Evolutionary conservation across 208 protist species (phyloP).

Genomic region (Crithidia acanthocephali): DNA sequence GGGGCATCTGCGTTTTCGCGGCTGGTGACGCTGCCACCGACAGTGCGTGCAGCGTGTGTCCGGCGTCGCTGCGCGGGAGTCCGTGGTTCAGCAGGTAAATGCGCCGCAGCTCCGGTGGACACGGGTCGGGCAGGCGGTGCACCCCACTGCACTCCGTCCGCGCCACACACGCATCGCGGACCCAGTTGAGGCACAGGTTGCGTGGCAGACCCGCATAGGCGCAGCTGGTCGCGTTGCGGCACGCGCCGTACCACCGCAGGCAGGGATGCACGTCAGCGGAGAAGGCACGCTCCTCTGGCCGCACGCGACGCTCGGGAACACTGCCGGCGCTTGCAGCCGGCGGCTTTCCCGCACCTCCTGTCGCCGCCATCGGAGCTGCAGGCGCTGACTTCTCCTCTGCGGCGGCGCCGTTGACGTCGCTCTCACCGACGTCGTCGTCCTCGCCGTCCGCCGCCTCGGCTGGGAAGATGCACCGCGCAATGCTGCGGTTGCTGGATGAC

Average conservation of each 20-base stretch:
- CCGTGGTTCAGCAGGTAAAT: conserved; percentile 73
- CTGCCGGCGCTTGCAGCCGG: not conserved
- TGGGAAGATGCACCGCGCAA: conserved; percentile 37
- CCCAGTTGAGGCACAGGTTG: conserved; percentile 84
- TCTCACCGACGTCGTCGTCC: not conserved
- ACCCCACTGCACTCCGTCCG: conserved; percentile 60
- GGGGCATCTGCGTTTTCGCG: no score
- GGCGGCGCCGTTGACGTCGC: not conserved
- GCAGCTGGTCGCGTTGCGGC: conserved; percentile 72
- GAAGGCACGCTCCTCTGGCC: conserved; percentile 47
- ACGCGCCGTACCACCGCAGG: conserved; percentile 73
- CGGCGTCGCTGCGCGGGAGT: conserved; percentile 24
- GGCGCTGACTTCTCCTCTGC: not conserved
- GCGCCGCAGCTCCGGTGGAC: conserved; percentile 46
- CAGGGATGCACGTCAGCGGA: conserved; percentile 63
- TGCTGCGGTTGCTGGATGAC: conserved; percentile 15
- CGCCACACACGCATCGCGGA: conserved; percentile 59
- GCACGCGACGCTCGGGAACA: not conserved
- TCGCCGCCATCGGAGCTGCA: not conserved
- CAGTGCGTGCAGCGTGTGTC: conserved; percentile 3
- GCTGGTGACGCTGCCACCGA: not conserved
- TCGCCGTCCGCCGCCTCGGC: conserved; percentile 5
- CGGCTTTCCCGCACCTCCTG: not conserved
- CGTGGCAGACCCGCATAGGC: conserved; percentile 54
- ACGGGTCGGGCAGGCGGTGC: conserved; percentile 72